phyloP scores from a whole-genome alignment of 805 yeast genomes.

The Blastobotrys parvus region DNA sequence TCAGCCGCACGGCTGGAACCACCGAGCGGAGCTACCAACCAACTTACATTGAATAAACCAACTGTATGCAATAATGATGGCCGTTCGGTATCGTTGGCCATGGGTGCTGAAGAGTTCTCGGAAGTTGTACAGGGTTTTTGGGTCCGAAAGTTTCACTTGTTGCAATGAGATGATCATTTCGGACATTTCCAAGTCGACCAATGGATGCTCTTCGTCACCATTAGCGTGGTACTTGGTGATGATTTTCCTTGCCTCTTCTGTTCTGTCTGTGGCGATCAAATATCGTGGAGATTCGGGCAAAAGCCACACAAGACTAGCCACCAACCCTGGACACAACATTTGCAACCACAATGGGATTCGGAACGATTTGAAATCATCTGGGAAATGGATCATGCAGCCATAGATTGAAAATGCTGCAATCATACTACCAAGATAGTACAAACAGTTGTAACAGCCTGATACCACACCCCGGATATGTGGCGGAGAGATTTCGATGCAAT shows the following conservation, averaged over 20 bases:
- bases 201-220: conserved; percentile 12
- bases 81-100: conserved; percentile 8
- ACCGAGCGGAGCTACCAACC: not conserved
- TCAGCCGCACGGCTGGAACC: not conserved
- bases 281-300: conserved; percentile 89
- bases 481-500: conserved; percentile 14
- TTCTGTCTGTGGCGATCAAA: conserved; percentile 57
- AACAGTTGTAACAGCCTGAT: conserved; percentile 14
- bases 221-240: conserved; percentile 13
- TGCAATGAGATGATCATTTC: conserved; percentile 12
- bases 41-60: conserved; percentile 12
- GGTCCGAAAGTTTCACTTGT: conserved; percentile 7
- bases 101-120: conserved; percentile 5
- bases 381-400: conserved; percentile 7
- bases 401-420: conserved; percentile 9
- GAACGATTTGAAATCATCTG: conserved; percentile 7
- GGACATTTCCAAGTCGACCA: conserved; percentile 13
- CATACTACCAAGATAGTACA: conserved; percentile 10
- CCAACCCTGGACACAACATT: conserved; percentile 11
- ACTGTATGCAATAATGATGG: conserved; percentile 6
- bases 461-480: conserved; percentile 15
- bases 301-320: conserved; percentile 32
- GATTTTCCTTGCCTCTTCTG: conserved; percentile 35
- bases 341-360: conserved; percentile 15
- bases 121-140: conserved; percentile 8